These are phyloP conservation scores for Herpotrichia juniperi DNA, from an alignment of 2,329 filamentous ascomycete genomes.

Conservation along the genomic window DNA sequence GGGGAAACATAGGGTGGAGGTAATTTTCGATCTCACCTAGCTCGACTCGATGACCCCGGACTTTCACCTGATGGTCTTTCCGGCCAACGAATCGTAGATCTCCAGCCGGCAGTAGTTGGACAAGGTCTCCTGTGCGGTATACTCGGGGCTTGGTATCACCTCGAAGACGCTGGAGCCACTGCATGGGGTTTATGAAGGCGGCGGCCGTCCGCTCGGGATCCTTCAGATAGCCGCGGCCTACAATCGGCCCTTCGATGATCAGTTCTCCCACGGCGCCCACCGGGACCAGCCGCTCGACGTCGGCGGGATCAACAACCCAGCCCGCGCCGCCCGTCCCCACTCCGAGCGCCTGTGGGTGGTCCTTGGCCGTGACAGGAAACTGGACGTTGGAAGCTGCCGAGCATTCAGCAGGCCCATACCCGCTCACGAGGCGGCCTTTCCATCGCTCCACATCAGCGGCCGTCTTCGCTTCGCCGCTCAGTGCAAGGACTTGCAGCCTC, in stretches of 20 bases:
- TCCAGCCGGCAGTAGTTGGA: slow-evolving; percentile 25
- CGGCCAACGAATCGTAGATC: slow-evolving; percentile 25
- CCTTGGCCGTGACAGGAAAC: slow-evolving; percentile 8
- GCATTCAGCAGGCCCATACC: slow-evolving; percentile 33
- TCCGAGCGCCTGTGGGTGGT: slow-evolving; percentile 29
- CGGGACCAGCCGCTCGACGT: slow-evolving; percentile 28
- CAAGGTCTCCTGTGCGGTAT: slow-evolving; percentile 31
- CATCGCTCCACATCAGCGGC: background rate
- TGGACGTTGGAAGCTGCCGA: slow-evolving; percentile 19
- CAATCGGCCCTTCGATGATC: slow-evolving; percentile 60
- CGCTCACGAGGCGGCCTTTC: too few species aligned
- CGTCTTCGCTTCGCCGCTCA: background rate
- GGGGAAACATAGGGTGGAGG: slow-evolving; percentile 18
- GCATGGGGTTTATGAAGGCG: slow-evolving; percentile 24
- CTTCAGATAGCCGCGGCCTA: slow-evolving; percentile 32
- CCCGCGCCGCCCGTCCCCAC: slow-evolving; percentile 23
- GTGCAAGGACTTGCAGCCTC: background rate
- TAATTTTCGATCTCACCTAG: slow-evolving; percentile 32
- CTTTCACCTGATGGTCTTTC: slow-evolving; percentile 37
- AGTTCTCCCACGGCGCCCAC: slow-evolving; percentile 54
- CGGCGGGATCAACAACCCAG: slow-evolving; percentile 46
- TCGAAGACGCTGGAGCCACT: slow-evolving; percentile 22
- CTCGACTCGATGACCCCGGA: slow-evolving; percentile 39
- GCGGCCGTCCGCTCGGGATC: slow-evolving; percentile 26
- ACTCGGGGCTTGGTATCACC: slow-evolving; percentile 14